Percentiles rank a stretch among this genome's conserved stretches.
Conservation (phyloP, 2,329 filamentous ascomycete species). For the Curvularia hawaiiensis region DNA sequence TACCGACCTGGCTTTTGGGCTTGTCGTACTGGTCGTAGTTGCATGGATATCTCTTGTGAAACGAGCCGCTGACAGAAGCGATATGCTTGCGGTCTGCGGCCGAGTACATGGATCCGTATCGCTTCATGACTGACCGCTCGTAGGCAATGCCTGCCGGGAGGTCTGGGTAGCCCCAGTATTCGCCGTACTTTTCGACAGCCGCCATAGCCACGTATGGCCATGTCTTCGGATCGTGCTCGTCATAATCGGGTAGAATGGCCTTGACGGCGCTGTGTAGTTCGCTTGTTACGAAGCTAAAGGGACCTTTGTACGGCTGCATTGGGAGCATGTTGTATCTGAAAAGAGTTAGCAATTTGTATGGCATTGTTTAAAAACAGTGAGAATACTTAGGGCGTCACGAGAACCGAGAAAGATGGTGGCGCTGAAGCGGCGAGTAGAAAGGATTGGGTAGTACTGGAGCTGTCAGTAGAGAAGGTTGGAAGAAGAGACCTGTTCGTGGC, state of each 20-base stretch:
- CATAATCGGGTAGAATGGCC: not conserved
- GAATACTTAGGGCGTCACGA: not conserved
- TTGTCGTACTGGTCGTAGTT: constrained; percentile 5
- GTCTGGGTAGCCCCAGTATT: constrained; percentile 2
- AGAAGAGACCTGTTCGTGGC: no score
- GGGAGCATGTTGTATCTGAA: not conserved
- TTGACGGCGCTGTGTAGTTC: not conserved
- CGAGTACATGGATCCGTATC: constrained; percentile 9
- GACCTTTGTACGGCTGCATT: not conserved
- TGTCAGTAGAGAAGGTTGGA: no score
- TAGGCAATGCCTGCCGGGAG: constrained; percentile 7
- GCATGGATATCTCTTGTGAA: constrained; percentile 7
- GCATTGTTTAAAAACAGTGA: no score
- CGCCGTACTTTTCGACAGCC: not conserved
- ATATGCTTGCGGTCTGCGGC: not conserved
- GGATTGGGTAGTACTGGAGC: no score
- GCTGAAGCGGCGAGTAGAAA: not conserved
- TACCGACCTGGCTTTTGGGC: constrained; percentile 3
- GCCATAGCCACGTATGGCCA: constrained; percentile 11
- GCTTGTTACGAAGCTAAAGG: constrained; percentile 10
- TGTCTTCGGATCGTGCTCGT: constrained; percentile 6
- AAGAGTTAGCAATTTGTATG: not conserved
- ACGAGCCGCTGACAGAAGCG: constrained; percentile 1
- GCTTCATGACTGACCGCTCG: constrained; percentile 3
- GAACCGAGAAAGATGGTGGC: not conserved